Evolutionary conservation across 2,329 filamentous ascomycete genomes (phyloP).

Genomic region (Blastomyces parvus): DNA sequence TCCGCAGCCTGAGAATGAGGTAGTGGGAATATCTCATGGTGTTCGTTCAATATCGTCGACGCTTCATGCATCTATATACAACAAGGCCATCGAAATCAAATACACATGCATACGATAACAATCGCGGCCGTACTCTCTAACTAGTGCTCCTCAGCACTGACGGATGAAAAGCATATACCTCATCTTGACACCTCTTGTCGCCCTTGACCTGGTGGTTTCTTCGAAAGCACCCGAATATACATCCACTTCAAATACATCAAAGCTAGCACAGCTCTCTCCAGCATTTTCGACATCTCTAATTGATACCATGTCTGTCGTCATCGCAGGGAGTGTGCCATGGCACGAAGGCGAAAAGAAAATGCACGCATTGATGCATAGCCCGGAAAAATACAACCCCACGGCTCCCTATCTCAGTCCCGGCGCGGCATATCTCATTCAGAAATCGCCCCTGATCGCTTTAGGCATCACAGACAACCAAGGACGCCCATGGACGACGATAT

Average conservation of each 20-base stretch:
- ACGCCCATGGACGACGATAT: constrained; percentile 66
- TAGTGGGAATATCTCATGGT: not conserved
- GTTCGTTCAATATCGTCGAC: not conserved
- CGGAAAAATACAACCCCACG: constrained; percentile 56
- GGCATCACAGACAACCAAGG: constrained; percentile 58
- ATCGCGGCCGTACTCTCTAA: not conserved
- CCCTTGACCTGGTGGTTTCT: not conserved
- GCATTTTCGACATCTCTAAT: not conserved
- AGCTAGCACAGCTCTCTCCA: not conserved
- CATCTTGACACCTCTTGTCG: not conserved
- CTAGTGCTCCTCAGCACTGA: not conserved
- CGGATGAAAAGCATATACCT: not conserved
- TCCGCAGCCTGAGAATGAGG: not conserved
- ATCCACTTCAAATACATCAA: not conserved
- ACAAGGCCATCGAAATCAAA: not conserved
- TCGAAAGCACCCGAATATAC: not conserved
- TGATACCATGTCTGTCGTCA: constrained; percentile 18
- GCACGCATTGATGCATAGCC: constrained; percentile 52
- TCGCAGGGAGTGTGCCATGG: constrained; percentile 35
- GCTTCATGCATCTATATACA: not conserved
- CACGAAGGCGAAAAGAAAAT: constrained; percentile 59
- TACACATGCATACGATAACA: not conserved
- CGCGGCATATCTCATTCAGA: constrained; percentile 51
- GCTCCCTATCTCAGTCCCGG: constrained; percentile 51
- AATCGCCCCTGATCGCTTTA: constrained; percentile 60